Percentiles rank a stretch among this genome's conserved stretches.
Evolutionary conservation across 2,329 filamentous ascomycete genomes (phyloP).

Genomic region (Cordyceps cicadae): DNA sequence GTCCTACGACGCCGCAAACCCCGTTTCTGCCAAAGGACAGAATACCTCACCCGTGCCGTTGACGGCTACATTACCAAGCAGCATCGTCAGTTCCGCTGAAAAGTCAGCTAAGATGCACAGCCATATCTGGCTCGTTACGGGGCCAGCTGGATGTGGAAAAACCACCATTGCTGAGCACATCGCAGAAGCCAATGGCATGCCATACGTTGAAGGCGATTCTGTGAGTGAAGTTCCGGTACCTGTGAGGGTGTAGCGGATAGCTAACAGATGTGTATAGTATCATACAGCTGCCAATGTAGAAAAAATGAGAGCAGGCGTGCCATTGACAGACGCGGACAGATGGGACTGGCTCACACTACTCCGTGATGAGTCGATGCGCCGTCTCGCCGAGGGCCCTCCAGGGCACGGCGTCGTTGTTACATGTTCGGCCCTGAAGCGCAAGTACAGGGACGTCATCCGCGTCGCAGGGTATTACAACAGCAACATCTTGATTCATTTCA

Average conservation of each 20-base stretch:
- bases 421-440: slow-evolving; percentile 92
- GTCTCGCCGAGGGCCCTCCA: slow-evolving; percentile 39
- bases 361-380: slow-evolving; percentile 56
- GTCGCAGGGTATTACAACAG: slow-evolving; percentile 69
- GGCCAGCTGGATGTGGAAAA: slow-evolving; percentile 73
- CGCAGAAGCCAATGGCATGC: slow-evolving; percentile 52
- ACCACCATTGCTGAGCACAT: slow-evolving; percentile 63
- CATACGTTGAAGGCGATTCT: slow-evolving; percentile 71
- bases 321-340: slow-evolving; percentile 84
- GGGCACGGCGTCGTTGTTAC: slow-evolving; percentile 80
- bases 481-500: slow-evolving; percentile 75
- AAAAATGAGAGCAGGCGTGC: slow-evolving; percentile 80
- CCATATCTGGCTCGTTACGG: slow-evolving; percentile 75
- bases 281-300: slow-evolving; percentile 72
- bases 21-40: slow-evolving; percentile 36
- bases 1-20: slow-evolving; percentile 40
- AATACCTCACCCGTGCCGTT: slow-evolving; percentile 20
- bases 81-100: slow-evolving; percentile 21
- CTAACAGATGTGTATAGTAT: slow-evolving; percentile 43
- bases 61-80: slow-evolving; percentile 22
- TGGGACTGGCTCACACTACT: slow-evolving; percentile 93
- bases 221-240: slow-evolving; percentile 39
- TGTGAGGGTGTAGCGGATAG: neutral
- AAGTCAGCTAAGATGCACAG: slow-evolving; percentile 30
- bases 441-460: slow-evolving; percentile 88